phyloP scores from a whole-genome alignment of 192 early-diverging fungal species.

The Chytriomyces confervae region DNA sequence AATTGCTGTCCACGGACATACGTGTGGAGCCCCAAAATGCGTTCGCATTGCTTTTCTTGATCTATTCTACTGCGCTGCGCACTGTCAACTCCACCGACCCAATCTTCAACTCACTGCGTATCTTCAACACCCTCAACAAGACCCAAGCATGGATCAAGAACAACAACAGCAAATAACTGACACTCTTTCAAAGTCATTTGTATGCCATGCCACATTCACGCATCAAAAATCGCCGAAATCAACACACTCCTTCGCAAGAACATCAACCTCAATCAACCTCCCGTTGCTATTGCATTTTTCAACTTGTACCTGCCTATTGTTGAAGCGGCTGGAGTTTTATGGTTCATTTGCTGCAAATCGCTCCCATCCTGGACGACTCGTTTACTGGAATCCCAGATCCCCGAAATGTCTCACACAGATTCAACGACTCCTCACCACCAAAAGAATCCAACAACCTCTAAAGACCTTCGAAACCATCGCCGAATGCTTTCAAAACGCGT shows the following conservation, averaged over 20 bases:
- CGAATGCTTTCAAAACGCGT: too few relatives aligned
- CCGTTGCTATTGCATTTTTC: not conserved
- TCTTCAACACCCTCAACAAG: not conserved
- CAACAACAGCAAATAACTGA: not conserved
- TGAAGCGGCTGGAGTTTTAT: conserved; percentile 9
- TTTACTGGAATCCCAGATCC: not conserved
- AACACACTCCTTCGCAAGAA: not conserved
- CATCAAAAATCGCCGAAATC: not conserved
- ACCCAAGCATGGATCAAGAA: too few relatives aligned
- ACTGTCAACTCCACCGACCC: conserved; percentile 15
- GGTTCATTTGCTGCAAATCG: conserved; percentile 8
- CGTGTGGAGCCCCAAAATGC: too few relatives aligned
- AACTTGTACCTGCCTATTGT: not conserved
- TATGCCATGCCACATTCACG: not conserved
- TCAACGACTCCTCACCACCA: not conserved
- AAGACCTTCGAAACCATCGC: not conserved
- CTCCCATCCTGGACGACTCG: not conserved
- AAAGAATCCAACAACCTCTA: not conserved
- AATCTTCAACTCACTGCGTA: not conserved
- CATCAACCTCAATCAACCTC: not conserved
- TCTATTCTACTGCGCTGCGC: not conserved
- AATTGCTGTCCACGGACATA: too few relatives aligned
- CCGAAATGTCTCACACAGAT: not conserved
- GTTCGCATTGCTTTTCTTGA: not conserved
- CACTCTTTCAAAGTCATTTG: not conserved